phyloP scores from a whole-genome alignment of 306 rosid species.

The Senna siamea region DNA sequence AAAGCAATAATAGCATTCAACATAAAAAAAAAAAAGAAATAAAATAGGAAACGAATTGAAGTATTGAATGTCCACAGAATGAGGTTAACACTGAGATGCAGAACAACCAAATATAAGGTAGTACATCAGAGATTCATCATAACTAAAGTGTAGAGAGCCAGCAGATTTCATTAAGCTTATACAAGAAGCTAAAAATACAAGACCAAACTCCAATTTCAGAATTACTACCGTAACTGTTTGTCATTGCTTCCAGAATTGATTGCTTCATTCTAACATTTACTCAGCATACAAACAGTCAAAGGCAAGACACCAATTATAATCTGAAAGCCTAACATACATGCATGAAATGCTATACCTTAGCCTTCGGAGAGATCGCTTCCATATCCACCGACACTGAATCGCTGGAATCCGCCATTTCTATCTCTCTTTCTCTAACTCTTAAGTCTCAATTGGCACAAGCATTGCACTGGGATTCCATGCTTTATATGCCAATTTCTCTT shows the following conservation, averaged over 20 bases:
- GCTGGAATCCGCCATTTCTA: constrained; percentile 69
- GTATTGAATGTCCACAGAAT: not conserved
- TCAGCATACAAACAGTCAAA: constrained; percentile 35
- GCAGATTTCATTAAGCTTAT: constrained; percentile 8
- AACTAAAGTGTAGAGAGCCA: not conserved
- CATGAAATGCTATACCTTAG: constrained; percentile 61
- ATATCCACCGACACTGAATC: constrained; percentile 90
- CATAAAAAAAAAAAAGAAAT: not conserved
- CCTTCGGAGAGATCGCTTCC: constrained; percentile 71
- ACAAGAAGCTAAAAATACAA: not conserved
- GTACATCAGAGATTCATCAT: not conserved
- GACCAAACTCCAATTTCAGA: not conserved
- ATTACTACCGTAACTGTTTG: not conserved
- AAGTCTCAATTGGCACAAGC: constrained; percentile 32
- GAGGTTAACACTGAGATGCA: not conserved
- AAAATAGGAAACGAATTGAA: not conserved
- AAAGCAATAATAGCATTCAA: constrained; percentile 21
- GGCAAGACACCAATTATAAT: not conserved
- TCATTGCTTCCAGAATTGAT: not conserved
- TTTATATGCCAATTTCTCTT: constrained; percentile 42
- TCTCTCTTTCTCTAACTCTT: not conserved
- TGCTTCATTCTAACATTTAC: constrained; percentile 27
- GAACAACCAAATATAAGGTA: too few relatives aligned
- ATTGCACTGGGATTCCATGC: constrained; percentile 40
- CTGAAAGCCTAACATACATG: constrained; percentile 6